Evolutionary conservation across 805 yeast genomes (phyloP).

Genomic region (Candida fluviatilis): DNA sequence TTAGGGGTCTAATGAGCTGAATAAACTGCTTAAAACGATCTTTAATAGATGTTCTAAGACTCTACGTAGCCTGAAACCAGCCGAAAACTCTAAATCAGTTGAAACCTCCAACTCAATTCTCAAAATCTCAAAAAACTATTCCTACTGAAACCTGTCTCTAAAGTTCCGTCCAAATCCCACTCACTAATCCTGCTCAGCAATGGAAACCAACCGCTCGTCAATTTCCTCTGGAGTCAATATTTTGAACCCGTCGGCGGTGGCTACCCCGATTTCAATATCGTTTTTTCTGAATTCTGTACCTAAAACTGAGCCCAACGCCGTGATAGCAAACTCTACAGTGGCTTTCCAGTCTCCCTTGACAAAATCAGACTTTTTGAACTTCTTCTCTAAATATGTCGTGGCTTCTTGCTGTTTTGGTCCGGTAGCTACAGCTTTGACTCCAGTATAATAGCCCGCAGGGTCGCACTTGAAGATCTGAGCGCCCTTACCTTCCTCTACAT

Average conservation of each 20-base stretch:
- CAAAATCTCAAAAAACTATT: no score
- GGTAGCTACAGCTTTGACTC: slow-evolving; percentile 87
- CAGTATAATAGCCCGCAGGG: slow-evolving; percentile 94
- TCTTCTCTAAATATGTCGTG: slow-evolving; percentile 83
- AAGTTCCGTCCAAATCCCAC: no score
- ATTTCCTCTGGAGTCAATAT: slow-evolving; percentile 79
- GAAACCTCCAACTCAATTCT: no score
- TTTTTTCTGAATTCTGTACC: slow-evolving; percentile 92
- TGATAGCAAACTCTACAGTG: slow-evolving; percentile 85
- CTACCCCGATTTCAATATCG: slow-evolving; percentile 92
- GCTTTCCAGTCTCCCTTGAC: slow-evolving; percentile 82
- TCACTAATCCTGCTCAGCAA: slow-evolving; percentile 97
- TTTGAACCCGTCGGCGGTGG: slow-evolving; percentile 67
- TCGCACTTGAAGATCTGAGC: slow-evolving; percentile 90
- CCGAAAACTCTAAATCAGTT: no score
- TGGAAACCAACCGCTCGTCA: slow-evolving; percentile 88
- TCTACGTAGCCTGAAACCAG: no score
- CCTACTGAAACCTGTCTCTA: no score
- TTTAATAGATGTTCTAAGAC: no score
- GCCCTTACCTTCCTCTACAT: slow-evolving; percentile 68
- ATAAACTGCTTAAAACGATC: no score
- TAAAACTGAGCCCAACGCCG: slow-evolving; percentile 78
- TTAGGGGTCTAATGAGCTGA: no score
- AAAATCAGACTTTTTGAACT: slow-evolving; percentile 64
- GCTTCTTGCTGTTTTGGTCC: slow-evolving; percentile 99